Conservation (phyloP, 164 flowering plant species). For the Aristolochia californica region DNA sequence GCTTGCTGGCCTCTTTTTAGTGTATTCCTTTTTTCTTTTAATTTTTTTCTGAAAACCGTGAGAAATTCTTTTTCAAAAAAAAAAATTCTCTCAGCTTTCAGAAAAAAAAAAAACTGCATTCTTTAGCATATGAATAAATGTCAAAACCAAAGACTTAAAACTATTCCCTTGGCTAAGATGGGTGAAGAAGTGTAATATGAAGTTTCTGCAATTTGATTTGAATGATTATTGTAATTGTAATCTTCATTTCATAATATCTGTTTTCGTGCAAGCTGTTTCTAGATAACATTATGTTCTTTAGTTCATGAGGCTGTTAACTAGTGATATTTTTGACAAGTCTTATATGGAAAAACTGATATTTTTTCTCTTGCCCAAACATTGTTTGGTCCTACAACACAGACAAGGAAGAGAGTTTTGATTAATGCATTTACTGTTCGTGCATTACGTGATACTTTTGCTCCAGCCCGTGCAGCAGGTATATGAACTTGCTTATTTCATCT, state of each 20-base stretch:
- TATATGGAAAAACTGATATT: too few relatives aligned
- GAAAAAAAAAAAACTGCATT: too few relatives aligned
- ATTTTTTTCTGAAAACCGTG: too few relatives aligned
- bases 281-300: too few relatives aligned
- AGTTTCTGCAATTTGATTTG: background rate
- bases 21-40: too few relatives aligned
- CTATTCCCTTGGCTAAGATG: too few relatives aligned
- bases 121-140: too few relatives aligned
- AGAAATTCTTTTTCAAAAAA: too few relatives aligned
- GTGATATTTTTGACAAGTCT: background rate
- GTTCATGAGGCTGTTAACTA: background rate
- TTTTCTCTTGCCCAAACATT: background rate
- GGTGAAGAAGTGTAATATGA: background rate
- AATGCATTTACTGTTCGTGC: slow-evolving; percentile 99
- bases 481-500: background rate
- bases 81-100: too few relatives aligned
- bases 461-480: slow-evolving; percentile 99
- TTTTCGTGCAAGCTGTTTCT: background rate
- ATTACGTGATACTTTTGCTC: slow-evolving; percentile 88
- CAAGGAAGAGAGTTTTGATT: slow-evolving; percentile 92
- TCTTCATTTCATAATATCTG: background rate
- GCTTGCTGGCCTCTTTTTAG: too few relatives aligned
- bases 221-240: background rate
- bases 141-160: too few relatives aligned
- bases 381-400: slow-evolving; percentile 35